A percentile compares a stretch with the other conserved stretches of the same genome.
These are phyloP conservation scores for Phialophora chinensis DNA, from an alignment of 2,329 filamentous ascomycete genomes.

Conservation along the genomic window DNA sequence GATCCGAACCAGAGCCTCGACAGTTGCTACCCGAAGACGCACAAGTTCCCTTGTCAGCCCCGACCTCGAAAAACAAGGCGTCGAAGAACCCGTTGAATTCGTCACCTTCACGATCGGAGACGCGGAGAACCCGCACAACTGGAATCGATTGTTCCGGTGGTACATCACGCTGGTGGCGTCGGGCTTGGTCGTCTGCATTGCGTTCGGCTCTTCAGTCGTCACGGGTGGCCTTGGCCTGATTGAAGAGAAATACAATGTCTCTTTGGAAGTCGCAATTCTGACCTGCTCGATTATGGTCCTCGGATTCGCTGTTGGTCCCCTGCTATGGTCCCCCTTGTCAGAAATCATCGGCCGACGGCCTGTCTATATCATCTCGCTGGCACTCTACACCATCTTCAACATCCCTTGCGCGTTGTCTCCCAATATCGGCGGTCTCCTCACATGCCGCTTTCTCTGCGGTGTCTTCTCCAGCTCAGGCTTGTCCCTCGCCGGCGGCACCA, in stretches of 20 bases:
- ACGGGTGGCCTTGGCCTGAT: conserved; percentile 64
- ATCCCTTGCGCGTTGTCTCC: conserved; percentile 45
- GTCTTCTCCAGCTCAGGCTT: conserved; percentile 77
- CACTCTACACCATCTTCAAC: conserved; percentile 46
- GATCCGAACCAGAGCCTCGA: conserved; percentile 49
- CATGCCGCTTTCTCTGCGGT: conserved; percentile 76
- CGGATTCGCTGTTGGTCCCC: conserved; percentile 64
- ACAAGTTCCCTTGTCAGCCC: conserved; percentile 20
- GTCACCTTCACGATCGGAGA: conserved; percentile 74
- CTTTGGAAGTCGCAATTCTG: conserved; percentile 54
- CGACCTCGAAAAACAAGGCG: conserved; percentile 42
- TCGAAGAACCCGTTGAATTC: conserved; percentile 60
- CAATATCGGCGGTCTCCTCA: conserved; percentile 71
- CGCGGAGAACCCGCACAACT: conserved; percentile 69
- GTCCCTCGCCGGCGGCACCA: conserved; percentile 46
- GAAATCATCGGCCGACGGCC: conserved; percentile 44
- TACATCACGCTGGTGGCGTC: conserved; percentile 67
- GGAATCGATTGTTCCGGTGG: conserved; percentile 67
- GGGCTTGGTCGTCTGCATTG: conserved; percentile 69
- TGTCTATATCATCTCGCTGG: conserved; percentile 45
- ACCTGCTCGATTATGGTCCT: conserved; percentile 58
- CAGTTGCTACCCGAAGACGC: conserved; percentile 45
- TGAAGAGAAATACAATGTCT: conserved; percentile 55
- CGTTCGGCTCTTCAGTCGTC: conserved; percentile 61
- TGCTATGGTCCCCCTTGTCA: conserved; percentile 53